A percentile compares a stretch with the other conserved stretches of the same genome.
phyloP scores from a whole-genome alignment of 805 yeast genomes.

The Candida montana region DNA sequence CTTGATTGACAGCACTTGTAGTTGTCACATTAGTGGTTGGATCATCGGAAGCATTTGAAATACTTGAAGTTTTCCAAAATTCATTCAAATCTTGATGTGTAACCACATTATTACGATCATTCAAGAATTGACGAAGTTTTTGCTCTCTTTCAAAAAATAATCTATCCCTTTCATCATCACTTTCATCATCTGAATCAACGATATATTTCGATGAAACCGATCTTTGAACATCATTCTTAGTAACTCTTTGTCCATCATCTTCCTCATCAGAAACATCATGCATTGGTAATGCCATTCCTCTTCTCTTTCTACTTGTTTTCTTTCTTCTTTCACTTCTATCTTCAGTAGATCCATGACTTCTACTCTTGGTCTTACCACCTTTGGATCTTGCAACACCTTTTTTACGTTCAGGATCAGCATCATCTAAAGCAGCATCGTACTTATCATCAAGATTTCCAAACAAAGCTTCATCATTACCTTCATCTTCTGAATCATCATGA shows the following conservation, averaged over 20 bases:
- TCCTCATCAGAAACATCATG: slow-evolving; percentile 32
- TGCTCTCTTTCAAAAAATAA: slow-evolving; percentile 55
- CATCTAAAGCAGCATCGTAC: slow-evolving; percentile 7
- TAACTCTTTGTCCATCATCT: neutral
- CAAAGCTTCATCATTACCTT: slow-evolving; percentile 25
- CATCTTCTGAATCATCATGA: slow-evolving; percentile 28
- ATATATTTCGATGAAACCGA: slow-evolving; percentile 49
- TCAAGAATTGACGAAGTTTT: slow-evolving; percentile 34
- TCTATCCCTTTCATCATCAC: slow-evolving; percentile 49
- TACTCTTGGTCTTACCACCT: slow-evolving; percentile 4
- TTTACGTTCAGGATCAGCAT: neutral
- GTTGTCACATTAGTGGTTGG: too few species aligned
- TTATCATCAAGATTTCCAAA: slow-evolving; percentile 17
- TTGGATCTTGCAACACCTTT: slow-evolving; percentile 23
- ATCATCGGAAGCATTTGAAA: neutral
- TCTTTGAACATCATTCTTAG: neutral
- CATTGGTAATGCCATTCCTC: slow-evolving; percentile 18
- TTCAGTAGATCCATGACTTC: slow-evolving; percentile 2
- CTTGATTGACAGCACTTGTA: neutral
- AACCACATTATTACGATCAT: slow-evolving; percentile 13
- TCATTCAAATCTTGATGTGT: slow-evolving; percentile 12
- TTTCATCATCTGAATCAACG: slow-evolving; percentile 57
- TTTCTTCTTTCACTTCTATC: slow-evolving; percentile 8
- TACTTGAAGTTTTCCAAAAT: slow-evolving; percentile 4
- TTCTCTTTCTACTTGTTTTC: slow-evolving; percentile 14